Evolutionary conservation across 1,284 basidiomycete species (phyloP), one percentile per base, ranked within the genome.

Genomic region (Malassezia brasiliensis): DNA sequence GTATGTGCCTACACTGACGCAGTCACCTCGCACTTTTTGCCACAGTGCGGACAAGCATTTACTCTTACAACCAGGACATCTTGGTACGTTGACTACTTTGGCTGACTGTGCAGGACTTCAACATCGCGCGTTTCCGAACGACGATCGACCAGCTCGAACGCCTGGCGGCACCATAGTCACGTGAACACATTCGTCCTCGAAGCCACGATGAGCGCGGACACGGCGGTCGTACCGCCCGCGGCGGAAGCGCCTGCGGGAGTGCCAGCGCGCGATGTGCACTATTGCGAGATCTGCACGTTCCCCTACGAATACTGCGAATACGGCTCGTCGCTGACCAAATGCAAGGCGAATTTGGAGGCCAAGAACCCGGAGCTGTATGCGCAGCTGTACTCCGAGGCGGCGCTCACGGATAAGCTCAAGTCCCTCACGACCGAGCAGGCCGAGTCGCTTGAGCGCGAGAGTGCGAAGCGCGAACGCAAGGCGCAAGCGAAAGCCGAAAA

Each of bases 71-170:
- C 59, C 79, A 87, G 20, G 88, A 88, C 15, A 79, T 91, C 59
- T 82, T 96, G 10, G 56, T 58, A 50, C 47, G 56, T 58, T 28
- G 7, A 40, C 1, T 28, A 5, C 28, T 22, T 4, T 10, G 14
- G 20, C 47, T 44, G 15, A 54, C 46, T 11, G 17, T 42, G 3
- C 22, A 58, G 40, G 90, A 96, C 74, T 93, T 88, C 76, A 96
- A 96, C 67, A 84, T 96, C 5, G 85, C 89, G 19, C 88, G 87
- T 75, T 85, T 96, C 75, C 74, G 79, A 11, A 75, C 78, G 22
- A 79, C 79, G 3, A 75, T 81, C 0, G 69, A 77, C 46, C 65
- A 76, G 38, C 76, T 79, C 52, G 60, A 57, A 40, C 49, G 25
- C 28, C 34, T 68, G n/a, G 67, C 65, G 1, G 56, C 30, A 14